Evolutionary conservation across 1,284 basidiomycete genomes (phyloP), one percentile per base, ranked within the genome.

Genomic region (Leccinum angustisporum): DNA sequence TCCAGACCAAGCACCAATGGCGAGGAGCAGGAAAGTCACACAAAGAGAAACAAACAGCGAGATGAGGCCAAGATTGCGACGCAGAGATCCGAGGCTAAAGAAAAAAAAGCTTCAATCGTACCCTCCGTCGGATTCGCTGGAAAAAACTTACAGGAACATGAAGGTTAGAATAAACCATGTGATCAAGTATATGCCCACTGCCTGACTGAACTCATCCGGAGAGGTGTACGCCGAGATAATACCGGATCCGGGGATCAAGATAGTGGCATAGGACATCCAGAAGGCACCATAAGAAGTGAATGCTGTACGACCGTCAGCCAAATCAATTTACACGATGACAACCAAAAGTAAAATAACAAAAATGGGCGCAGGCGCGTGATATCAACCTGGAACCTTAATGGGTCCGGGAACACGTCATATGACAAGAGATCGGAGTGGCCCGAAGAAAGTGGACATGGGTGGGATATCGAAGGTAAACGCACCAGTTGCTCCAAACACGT

Each of bases 201-300:
- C 90, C 57, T 81, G 78, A 6, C 71, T 56, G 31, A 91, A 75
- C 72, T 89, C 82, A 1, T 67, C 68, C 2, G 67, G 60, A 5
- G 71, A 68, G 0, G 59, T 61, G 67, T 86, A 91, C 1, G 88
- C 83, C 0, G 75, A 72, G 11, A 75, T 51, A 60, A 96, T 81
- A 7, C 86, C 87, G 4, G 81, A 83, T 40, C 80, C 79, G 21
- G 91, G 91, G 63, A 89, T 82, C 69, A 87, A 76, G 64, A 90
- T 83, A 0, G 83, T 79, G 8, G 83, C 88, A 60, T 86, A 93
- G 4, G 90, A 91, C 76, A 93, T 77, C 92, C 92, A 94, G 80
- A 94, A 95, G 1, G 86, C 87, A 61, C 92, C 93, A 68, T 91
- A 95, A 1, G 87, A 87, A 0, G 87, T 80, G 80, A 95, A 94